These are phyloP conservation scores for Corchorus olitorius DNA, from an alignment of 345 rosid genomes.

Conservation along the genomic window DNA sequence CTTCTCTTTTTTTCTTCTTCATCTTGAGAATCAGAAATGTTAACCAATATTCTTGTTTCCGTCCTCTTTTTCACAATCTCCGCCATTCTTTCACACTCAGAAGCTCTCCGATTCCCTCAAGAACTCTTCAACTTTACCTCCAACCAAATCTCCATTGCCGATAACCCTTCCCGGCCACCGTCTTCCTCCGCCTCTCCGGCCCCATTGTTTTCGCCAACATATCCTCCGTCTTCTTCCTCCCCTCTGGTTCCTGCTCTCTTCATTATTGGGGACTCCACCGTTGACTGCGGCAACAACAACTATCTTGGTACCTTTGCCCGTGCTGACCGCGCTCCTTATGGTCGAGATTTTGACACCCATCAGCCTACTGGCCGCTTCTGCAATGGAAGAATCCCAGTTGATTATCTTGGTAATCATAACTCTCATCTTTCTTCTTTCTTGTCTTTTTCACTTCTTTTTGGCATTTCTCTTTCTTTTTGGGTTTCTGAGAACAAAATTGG, in stretches of 20 bases:
- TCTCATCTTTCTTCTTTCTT: not conserved
- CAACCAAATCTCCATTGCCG: not conserved
- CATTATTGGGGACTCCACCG: constrained; percentile 85
- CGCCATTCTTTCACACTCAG: not conserved
- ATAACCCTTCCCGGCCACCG: not conserved
- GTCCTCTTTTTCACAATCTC: not conserved
- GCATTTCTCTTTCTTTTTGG: not conserved
- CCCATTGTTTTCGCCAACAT: not conserved
- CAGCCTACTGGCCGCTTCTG: constrained; percentile 83
- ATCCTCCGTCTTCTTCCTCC: constrained; percentile 26
- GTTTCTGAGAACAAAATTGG: not conserved
- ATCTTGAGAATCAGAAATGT: not conserved
- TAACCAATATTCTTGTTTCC: not conserved
- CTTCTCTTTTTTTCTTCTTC: not conserved
- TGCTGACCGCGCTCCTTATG: constrained; percentile 89
- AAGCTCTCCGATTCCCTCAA: constrained; percentile 18
- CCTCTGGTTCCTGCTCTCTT: constrained; percentile 74
- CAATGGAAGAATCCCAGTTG: constrained; percentile 94
- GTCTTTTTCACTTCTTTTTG: not conserved
- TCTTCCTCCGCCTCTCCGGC: constrained; percentile 21
- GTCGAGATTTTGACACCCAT: constrained; percentile 88
- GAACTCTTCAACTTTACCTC: constrained; percentile 13
- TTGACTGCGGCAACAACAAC: constrained; percentile 83
- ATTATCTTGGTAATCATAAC: constrained; percentile 60
- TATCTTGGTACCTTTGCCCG: constrained; percentile 89